Evolutionary conservation across 495 filamentous ascomycete species (phyloP).

Genomic region (Penicillium chermesinum): DNA sequence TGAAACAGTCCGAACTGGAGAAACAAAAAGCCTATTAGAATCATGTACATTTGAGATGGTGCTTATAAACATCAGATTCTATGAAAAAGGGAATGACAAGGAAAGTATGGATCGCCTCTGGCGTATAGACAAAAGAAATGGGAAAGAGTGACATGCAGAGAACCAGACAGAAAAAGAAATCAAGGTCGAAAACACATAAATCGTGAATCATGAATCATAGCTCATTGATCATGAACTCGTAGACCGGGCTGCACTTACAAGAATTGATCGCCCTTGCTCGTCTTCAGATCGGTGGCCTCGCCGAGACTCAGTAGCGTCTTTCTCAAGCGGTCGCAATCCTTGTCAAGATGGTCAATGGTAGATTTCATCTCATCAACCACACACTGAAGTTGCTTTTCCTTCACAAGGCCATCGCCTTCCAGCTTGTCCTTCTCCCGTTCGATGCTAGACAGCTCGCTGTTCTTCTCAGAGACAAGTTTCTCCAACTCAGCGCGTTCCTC

Average conservation of each 20-base stretch:
- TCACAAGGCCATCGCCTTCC: conserved; percentile 41
- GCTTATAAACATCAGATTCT: conserved; percentile 37
- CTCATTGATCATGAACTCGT: conserved; percentile 16
- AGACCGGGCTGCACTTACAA: conserved; percentile 52
- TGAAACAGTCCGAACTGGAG: conserved; percentile 56
- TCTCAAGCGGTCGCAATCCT: conserved; percentile 52
- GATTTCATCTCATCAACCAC: conserved; percentile 46
- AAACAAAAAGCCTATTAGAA: conserved; percentile 37
- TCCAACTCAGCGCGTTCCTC: conserved; percentile 29
- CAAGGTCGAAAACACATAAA: conserved; percentile 12
- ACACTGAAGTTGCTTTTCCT: conserved; percentile 47
- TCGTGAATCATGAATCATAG: conserved; percentile 10
- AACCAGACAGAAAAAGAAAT: conserved; percentile 12
- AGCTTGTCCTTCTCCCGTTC: conserved; percentile 47
- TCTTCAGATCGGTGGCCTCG: conserved; percentile 56
- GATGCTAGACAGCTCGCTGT: conserved; percentile 29
- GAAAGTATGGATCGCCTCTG: conserved; percentile 12
- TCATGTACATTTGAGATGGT: conserved; percentile 30
- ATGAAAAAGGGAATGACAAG: conserved; percentile 20
- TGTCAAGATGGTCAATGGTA: conserved; percentile 48
- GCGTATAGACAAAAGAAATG: conserved; percentile 16
- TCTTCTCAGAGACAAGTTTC: conserved; percentile 37
- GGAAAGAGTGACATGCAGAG: conserved; percentile 16
- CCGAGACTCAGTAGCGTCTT: conserved; percentile 55
- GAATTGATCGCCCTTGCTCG: conserved; percentile 54